Evolutionary conservation across 1,284 basidiomycete species (phyloP).

Genomic region (Leccinum pachyderme): DNA sequence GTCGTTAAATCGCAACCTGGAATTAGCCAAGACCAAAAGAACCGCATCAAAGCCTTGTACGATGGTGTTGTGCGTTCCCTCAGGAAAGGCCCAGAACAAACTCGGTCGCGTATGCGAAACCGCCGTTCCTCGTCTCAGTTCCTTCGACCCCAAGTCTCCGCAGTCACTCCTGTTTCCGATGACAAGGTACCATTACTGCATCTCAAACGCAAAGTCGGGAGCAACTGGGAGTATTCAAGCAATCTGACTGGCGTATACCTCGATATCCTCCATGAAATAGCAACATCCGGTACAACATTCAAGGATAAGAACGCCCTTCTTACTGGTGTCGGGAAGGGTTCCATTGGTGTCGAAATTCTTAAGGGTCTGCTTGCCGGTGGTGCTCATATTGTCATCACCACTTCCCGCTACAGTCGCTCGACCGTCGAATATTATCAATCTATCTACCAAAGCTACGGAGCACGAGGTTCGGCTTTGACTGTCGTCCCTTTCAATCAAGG

Average conservation of each 20-base stretch:
- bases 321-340: conserved; percentile 96
- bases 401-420: conserved; percentile 90
- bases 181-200: conserved; percentile 95
- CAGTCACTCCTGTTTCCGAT: conserved; percentile 76
- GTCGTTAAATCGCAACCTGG: conserved; percentile 96
- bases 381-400: conserved; percentile 95
- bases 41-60: conserved; percentile 95
- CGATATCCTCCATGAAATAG: conserved; percentile 96
- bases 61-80: conserved; percentile 90
- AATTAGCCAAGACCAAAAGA: conserved; percentile 96
- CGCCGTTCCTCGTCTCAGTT: conserved; percentile 93
- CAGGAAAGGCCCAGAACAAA: conserved; percentile 61
- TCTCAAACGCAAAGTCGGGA: conserved; percentile 96
- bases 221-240: conserved; percentile 93
- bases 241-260: conserved; percentile 96
- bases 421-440: conserved; percentile 98
- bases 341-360: conserved; percentile 96
- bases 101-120: conserved; percentile 56
- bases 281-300: conserved; percentile 96
- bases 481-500: conserved; percentile 99
- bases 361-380: conserved; percentile 96
- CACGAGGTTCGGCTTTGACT: conserved; percentile 91
- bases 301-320: conserved; percentile 98
- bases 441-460: conserved; percentile 95
- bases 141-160: conserved; percentile 83